A percentile compares a stretch with the other conserved stretches of the same genome.
phyloP scores from a whole-genome alignment of 495 filamentous ascomycete species.

The Aspergillus sclerotiicarbonarius region DNA sequence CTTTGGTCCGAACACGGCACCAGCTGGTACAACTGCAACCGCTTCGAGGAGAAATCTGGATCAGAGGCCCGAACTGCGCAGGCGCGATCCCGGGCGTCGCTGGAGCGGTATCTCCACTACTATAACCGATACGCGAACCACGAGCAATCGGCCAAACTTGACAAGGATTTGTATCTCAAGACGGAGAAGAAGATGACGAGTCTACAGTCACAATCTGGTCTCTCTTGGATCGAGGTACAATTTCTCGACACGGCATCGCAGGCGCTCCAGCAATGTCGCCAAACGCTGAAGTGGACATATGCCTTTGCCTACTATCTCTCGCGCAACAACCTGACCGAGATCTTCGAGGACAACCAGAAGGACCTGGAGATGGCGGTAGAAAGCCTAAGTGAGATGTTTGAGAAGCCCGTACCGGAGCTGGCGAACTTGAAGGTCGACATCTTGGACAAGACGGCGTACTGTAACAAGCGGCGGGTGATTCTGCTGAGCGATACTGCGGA shows the following conservation, averaged over 20 bases:
- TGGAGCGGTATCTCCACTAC: constrained; percentile 95
- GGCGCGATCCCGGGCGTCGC: constrained; percentile 79
- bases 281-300: constrained; percentile 98
- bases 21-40: constrained; percentile 99
- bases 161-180: constrained; percentile 93
- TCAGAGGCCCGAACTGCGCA: constrained; percentile 85
- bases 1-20: constrained; percentile 98
- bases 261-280: constrained; percentile 90
- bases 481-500: constrained; percentile 87
- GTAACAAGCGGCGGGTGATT: constrained; percentile 87
- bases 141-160: constrained; percentile 94
- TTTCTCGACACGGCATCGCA: constrained; percentile 91
- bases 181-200: constrained; percentile 99
- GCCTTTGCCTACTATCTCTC: constrained; percentile 96
- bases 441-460: constrained; percentile 96
- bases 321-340: constrained; percentile 91
- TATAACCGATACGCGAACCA: constrained; percentile 99
- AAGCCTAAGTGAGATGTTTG: constrained; percentile 94
- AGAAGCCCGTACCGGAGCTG: constrained; percentile 85
- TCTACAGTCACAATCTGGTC: constrained; percentile 84
- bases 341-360: constrained; percentile 98
- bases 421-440: constrained; percentile 90
- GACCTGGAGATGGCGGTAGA: constrained; percentile 97
- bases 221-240: constrained; percentile 99
- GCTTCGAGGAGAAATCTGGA: constrained; percentile 94